Percentiles rank a stretch among this genome's conserved stretches.
Evolutionary conservation across 1,139 yeast species (phyloP).

Genomic region (Candida tropicalis): DNA sequence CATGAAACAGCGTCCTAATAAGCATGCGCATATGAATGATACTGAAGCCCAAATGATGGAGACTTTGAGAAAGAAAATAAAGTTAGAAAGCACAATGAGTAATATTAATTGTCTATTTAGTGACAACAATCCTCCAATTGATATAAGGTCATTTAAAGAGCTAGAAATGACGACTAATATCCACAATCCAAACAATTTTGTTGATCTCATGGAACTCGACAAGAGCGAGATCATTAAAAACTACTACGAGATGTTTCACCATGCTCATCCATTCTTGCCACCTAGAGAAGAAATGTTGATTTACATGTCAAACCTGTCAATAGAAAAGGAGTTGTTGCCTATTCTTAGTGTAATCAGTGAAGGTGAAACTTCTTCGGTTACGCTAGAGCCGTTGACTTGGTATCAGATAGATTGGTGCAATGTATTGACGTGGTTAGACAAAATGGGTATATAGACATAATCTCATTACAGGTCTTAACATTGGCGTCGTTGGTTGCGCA

Average conservation of each 20-base stretch:
- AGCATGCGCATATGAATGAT: conserved; percentile 11
- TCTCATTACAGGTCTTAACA: conserved; percentile 43
- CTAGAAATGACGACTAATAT: conserved; percentile 11
- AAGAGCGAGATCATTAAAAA: conserved; percentile 28
- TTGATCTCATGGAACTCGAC: conserved; percentile 14
- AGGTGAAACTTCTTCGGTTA: conserved; percentile 42
- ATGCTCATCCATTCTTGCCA: conserved; percentile 49
- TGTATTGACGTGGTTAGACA: conserved; percentile 34
- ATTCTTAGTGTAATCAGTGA: conserved; percentile 50
- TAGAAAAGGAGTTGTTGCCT: conserved; percentile 40
- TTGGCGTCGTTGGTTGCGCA: conserved; percentile 45
- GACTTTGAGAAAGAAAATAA: conserved; percentile 15
- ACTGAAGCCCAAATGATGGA: conserved; percentile 14
- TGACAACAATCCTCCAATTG: conserved; percentile 12
- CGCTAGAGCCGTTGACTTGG: conserved; percentile 30
- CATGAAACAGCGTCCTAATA: conserved; percentile 9
- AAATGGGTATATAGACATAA: conserved; percentile 31
- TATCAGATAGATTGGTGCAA: conserved; percentile 36
- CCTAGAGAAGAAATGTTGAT: conserved; percentile 30
- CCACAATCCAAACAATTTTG: conserved; percentile 13
- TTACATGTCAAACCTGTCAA: conserved; percentile 31
- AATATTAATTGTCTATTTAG: conserved; percentile 19
- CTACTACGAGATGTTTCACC: conserved; percentile 42
- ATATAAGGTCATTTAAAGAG: conserved; percentile 15
- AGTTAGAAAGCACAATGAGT: conserved; percentile 16